Evolutionary conservation across 2,329 filamentous ascomycete genomes (phyloP).

Genomic region (Mycocentrospora acerina): DNA sequence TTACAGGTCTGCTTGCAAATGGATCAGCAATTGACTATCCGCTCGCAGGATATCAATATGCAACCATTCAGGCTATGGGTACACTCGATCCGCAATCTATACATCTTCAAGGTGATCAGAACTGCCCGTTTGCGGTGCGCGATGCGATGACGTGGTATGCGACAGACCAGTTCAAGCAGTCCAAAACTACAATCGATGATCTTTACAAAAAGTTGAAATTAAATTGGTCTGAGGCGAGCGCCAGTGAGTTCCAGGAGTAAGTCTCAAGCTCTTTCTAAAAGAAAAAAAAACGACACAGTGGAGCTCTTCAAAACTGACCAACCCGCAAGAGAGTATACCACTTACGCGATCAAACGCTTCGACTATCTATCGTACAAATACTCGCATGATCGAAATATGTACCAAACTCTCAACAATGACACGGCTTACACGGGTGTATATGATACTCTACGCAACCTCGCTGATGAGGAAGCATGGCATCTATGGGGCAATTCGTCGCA

Average conservation of each 20-base stretch:
- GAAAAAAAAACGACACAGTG: neutral
- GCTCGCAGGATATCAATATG: conserved; percentile 60
- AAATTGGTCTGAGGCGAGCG: conserved; percentile 46
- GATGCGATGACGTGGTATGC: conserved; percentile 45
- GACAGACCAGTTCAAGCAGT: conserved; percentile 45
- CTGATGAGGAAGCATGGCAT: conserved; percentile 51
- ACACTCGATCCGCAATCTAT: conserved; percentile 53
- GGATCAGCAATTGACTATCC: conserved; percentile 50
- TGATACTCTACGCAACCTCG: conserved; percentile 43
- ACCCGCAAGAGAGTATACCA: conserved; percentile 48
- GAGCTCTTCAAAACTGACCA: neutral
- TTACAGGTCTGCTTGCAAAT: conserved; percentile 51
- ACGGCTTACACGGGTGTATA: conserved; percentile 23
- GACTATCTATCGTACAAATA: conserved; percentile 59
- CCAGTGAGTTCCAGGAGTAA: conserved; percentile 35
- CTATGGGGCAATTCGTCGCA: conserved; percentile 46
- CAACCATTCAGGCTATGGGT: conserved; percentile 49
- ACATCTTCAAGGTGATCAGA: conserved; percentile 51
- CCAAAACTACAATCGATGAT: conserved; percentile 38
- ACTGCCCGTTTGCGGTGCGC: conserved; percentile 45
- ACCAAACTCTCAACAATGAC: conserved; percentile 34
- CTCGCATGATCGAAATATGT: conserved; percentile 52
- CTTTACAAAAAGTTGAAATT: conserved; percentile 52
- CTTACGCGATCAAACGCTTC: conserved; percentile 56
- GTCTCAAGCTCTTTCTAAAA: conserved; percentile 4